A percentile compares a stretch with the other conserved stretches of the same genome.
Conservation (phyloP, 2,329 filamentous ascomycete genomes). For the Trichocomaceae sp. region DNA sequence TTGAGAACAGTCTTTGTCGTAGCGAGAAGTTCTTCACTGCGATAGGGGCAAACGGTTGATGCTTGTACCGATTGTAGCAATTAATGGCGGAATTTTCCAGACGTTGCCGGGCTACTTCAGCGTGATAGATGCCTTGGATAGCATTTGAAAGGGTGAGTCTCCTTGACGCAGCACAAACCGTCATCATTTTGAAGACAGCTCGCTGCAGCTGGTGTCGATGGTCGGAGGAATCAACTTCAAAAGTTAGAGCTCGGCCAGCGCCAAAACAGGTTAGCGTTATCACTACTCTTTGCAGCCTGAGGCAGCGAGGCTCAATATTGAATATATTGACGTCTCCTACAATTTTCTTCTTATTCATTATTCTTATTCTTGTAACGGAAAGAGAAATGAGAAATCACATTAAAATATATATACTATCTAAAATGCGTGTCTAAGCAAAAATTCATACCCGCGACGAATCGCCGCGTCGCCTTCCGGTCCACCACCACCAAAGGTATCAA, state of each 20-base stretch:
- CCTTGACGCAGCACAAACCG: slow-evolving; percentile 4
- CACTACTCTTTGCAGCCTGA: too few species aligned
- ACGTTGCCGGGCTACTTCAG: background rate
- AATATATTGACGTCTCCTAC: too few species aligned
- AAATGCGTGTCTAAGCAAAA: background rate
- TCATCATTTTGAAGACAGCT: background rate
- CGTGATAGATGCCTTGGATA: slow-evolving; percentile 1
- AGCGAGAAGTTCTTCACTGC: background rate
- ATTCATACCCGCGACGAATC: background rate
- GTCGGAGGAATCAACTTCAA: too few species aligned
- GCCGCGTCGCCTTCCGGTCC: background rate
- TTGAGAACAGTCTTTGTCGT: background rate
- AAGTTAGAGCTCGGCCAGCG: too few species aligned
- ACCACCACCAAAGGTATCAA: background rate
- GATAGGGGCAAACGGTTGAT: background rate
- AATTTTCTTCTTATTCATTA: too few species aligned
- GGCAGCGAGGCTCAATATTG: too few species aligned
- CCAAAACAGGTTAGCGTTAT: background rate
- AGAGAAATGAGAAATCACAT: too few species aligned
- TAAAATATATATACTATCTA: background rate
- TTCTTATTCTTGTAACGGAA: too few species aligned
- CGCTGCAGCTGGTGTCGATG: too few species aligned
- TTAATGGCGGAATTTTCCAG: background rate
- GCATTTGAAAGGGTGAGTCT: slow-evolving; percentile 8
- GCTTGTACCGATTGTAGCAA: background rate